phyloP scores from a whole-genome alignment of 2,329 filamentous ascomycete species.

The Sarocladium oryzae region DNA sequence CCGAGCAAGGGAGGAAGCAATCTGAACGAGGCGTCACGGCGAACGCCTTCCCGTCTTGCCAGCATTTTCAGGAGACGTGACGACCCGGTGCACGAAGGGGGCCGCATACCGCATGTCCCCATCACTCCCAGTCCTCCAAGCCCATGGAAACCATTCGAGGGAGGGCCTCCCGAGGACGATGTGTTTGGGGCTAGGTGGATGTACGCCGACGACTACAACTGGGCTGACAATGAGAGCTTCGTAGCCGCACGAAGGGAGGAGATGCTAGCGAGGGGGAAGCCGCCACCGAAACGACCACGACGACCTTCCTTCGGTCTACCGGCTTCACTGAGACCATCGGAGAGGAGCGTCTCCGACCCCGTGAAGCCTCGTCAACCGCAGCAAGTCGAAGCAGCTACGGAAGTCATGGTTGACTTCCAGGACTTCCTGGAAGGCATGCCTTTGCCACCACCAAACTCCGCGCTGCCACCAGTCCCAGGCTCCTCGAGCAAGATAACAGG shows the following conservation, averaged over 20 bases:
- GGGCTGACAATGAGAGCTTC: neutral
- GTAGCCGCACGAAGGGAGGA: neutral
- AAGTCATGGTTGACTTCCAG: neutral
- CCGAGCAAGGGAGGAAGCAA: neutral
- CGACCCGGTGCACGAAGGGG: neutral
- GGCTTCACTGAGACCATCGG: neutral
- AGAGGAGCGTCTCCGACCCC: neutral
- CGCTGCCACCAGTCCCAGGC: neutral
- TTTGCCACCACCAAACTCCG: neutral
- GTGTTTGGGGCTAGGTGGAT: constrained; percentile 5
- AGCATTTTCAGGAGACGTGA: neutral
- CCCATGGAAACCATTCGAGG: neutral
- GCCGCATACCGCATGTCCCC: neutral
- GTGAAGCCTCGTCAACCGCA: neutral
- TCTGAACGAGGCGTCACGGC: neutral
- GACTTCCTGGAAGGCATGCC: neutral
- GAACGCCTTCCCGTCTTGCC: neutral
- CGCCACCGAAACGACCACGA: neutral
- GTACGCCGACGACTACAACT: constrained; percentile 1
- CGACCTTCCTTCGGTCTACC: neutral
- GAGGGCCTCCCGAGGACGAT: neutral
- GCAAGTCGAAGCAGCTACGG: neutral
- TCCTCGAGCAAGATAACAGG: neutral
- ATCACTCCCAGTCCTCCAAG: neutral
- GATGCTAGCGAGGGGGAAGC: neutral